A percentile compares a stretch with the other conserved stretches of the same genome.
phyloP scores from a whole-genome alignment of 225 moss, liverwort and hornwort genomes.

The Pseudoscleropodium purum region DNA sequence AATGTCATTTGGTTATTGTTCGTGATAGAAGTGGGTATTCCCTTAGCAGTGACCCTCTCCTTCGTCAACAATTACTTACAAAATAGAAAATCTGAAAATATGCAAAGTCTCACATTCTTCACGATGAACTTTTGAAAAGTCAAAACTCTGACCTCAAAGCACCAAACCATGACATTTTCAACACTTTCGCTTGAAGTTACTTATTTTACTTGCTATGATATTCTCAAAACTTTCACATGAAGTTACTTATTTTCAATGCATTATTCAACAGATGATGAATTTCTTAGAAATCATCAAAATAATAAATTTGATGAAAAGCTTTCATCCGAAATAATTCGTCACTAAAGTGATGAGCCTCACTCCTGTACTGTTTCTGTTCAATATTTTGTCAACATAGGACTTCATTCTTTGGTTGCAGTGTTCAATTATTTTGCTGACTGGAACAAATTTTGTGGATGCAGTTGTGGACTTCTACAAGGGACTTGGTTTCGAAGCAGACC shows the following conservation, averaged over 20 bases:
- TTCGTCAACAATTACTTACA: not conserved
- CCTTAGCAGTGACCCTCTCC: not conserved
- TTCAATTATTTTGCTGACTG: not conserved
- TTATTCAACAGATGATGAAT: not conserved
- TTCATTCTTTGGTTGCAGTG: not conserved
- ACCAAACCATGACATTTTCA: not conserved
- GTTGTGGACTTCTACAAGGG: slow-evolving; percentile 97
- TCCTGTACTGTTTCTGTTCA: not conserved
- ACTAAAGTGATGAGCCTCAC: not conserved
- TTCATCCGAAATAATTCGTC: not conserved
- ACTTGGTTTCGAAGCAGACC: slow-evolving; percentile 95
- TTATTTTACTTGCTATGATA: not conserved
- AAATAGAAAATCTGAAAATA: not conserved
- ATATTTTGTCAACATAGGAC: not conserved
- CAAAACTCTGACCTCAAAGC: not conserved
- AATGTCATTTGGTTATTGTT: not conserved
- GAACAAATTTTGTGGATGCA: slow-evolving; percentile 10
- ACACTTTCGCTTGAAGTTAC: not conserved
- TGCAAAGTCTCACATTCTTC: not conserved
- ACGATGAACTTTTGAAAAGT: not conserved
- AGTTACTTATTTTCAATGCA: not conserved
- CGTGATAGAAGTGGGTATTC: not conserved
- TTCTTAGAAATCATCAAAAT: not conserved
- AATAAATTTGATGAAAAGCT: not conserved
- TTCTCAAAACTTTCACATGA: not conserved